Base-by-base conservation (phyloP, 352 stramenopile genomes). In the Globisporangium viniferum region DNA sequence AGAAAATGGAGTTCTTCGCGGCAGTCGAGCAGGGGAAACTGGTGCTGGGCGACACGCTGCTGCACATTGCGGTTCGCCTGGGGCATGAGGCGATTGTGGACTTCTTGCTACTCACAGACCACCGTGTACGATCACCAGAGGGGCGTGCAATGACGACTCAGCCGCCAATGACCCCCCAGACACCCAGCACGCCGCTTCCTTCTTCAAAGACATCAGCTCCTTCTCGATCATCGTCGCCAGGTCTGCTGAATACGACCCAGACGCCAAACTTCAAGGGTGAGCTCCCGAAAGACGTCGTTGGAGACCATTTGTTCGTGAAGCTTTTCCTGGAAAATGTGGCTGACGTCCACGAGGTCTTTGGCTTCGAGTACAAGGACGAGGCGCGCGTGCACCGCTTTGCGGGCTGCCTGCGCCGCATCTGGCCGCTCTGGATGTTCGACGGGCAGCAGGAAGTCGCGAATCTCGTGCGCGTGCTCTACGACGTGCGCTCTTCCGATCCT, bases 361-460 rank as follows among this genome's bases (percentile, higher is more conserved):
- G 83, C 1, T 73, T 78, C 5, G 83, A 72, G 56, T 90, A 88
- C 66, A 70, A 75, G 6, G 76, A 91, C 49, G 84, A 93, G 36
- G 70, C 86, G 0, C 85, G 82, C 27, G 77, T 88, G 14, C 86
- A 94, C 36, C 83, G 84, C 9, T 59, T 94, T 10, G 77, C 90
- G 46, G 67, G 74, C 5, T 76, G 70, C 22, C 64, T 94, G 58
- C 73, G 73, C 12, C 76, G 78, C 49, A 64, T 93, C 48, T 94
- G 86, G 86, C 82, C 86, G 6, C 64, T 90, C 59, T 94, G 86
- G 84, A 92, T 94, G 81, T 81, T 86, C 54, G 82, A 90, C 53
- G 79, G 78, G 3, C 76, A 82, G 41, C 80, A 88, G 53, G 86
- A 94, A 64, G 75, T 74, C 22, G 76, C 73, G 39, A 69, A 66